These are phyloP conservation scores for Didymella pinodella DNA, from an alignment of 2,329 filamentous ascomycete genomes.

Conservation along the genomic window DNA sequence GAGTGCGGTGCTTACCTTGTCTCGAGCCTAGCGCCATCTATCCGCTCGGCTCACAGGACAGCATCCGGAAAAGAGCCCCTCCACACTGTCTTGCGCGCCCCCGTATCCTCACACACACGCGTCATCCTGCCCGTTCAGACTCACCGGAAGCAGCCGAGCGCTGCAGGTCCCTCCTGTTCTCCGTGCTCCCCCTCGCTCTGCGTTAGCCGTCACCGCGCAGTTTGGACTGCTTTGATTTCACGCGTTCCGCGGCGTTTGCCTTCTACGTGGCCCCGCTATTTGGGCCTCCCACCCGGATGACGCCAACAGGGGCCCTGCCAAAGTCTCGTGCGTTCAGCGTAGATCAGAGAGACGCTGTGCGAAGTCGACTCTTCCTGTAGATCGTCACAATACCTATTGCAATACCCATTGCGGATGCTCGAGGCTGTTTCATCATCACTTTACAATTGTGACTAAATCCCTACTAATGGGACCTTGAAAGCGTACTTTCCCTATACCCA, in stretches of 20 bases:
- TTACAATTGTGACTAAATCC: conserved; percentile 5
- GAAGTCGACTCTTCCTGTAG: not conserved
- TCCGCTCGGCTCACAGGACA: conserved; percentile 20
- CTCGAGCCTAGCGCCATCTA: conserved; percentile 18
- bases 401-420: conserved; percentile 4
- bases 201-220: not conserved
- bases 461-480: not conserved
- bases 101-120: conserved; percentile 6
- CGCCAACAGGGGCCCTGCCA: conserved; percentile 5
- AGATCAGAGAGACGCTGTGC: not conserved
- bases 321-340: conserved; percentile 1
- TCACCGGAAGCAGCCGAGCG: conserved; percentile 14
- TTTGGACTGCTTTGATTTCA: not conserved
- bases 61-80: conserved; percentile 13
- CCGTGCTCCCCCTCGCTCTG: not conserved
- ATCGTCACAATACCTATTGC: not conserved
- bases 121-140: conserved; percentile 9
- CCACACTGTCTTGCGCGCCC: conserved; percentile 8
- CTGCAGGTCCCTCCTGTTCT: not conserved
- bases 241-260: not conserved
- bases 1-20: conserved; percentile 19
- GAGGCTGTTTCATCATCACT: conserved; percentile 4
- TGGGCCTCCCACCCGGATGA: conserved; percentile 1
- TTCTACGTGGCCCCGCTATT: not conserved
- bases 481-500: not conserved